phyloP scores from a whole-genome alignment of 1,139 yeast genomes.

The Blastobotrys elegans region DNA sequence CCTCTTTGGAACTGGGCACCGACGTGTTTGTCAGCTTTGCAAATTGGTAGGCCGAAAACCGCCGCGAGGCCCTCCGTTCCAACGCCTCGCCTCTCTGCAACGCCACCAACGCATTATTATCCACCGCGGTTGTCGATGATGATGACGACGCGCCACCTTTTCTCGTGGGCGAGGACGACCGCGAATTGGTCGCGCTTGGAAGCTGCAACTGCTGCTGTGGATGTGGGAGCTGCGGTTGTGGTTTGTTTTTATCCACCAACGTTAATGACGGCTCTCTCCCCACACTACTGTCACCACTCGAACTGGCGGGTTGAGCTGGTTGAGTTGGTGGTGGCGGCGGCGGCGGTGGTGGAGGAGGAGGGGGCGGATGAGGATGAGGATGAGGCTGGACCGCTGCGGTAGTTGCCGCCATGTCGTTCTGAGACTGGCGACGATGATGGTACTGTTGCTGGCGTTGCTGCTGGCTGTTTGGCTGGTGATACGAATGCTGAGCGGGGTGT shows the following conservation, averaged over 20 bases:
- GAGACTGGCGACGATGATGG: no score
- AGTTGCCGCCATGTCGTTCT: no score
- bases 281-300: slow-evolving; percentile 2
- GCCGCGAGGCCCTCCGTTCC: slow-evolving; percentile 84
- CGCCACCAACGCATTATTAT: slow-evolving; percentile 52
- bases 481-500: slow-evolving; percentile 2
- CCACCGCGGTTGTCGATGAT: not conserved
- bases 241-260: no score
- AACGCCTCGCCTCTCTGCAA: slow-evolving; percentile 76
- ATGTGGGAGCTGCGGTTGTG: not conserved
- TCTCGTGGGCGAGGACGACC: not conserved
- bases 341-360: not conserved
- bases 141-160: slow-evolving; percentile 3
- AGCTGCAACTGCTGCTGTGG: not conserved
- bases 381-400: not conserved
- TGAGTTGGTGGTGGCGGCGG: not conserved
- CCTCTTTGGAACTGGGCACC: slow-evolving; percentile 21
- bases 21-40: slow-evolving; percentile 60
- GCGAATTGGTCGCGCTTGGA: not conserved
- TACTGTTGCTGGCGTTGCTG: not conserved
- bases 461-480: slow-evolving; percentile 4
- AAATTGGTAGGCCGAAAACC: slow-evolving; percentile 91
- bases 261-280: no score
- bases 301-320: not conserved
- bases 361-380: not conserved